Base-by-base conservation (phyloP, 257 asterid genomes). In the Petrea volubilis region DNA sequence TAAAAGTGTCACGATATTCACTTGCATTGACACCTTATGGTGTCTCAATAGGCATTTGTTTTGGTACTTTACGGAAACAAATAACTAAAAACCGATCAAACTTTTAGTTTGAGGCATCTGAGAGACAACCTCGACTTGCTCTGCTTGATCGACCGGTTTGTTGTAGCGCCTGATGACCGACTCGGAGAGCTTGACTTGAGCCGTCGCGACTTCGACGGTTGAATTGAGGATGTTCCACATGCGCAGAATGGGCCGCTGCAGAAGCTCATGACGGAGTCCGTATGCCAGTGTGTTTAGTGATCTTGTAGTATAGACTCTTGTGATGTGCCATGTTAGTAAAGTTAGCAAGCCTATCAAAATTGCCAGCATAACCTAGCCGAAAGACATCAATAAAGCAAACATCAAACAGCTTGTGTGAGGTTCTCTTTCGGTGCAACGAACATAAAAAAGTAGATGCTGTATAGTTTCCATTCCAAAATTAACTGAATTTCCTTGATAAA, bases 141-240 rank as follows among this genome's bases (percentile, higher is more conserved):
- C 84, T 13, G 95, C 96, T 82, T 87, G 98, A 76, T 85, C 58
- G 20, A 68, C 81, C 2, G 97, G 95, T 3, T 81, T 88, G 87
- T 80, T 83, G 78, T 87, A 80, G 65, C 81, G 88, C 52, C 75
- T 80, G 78, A 90, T 84, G 0, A 85, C 93, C 13, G 84, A 88
- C 72, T 90, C 97, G 0, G 95, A 87, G 58, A 93, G 85, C 88
- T 83, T 86, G 44, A 93, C 98, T 76, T 93, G 97, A 44, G 98
- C 93, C 11, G 96, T 90, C 5, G 98, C 88, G 5, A 93, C 88
- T 46, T 93, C 98, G 41, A 93, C 93, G 0, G 98, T 93, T 2
- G 95, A 80, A 57, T 93, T 93, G 20, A 93, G 81, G 67, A 93
- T 80, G 86, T 79, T 87, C 98, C 98, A 93, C 98, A 93, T 93